Base-by-base conservation (phyloP, 2,329 filamentous ascomycete species). In the Coniochaeta sp. region DNA sequence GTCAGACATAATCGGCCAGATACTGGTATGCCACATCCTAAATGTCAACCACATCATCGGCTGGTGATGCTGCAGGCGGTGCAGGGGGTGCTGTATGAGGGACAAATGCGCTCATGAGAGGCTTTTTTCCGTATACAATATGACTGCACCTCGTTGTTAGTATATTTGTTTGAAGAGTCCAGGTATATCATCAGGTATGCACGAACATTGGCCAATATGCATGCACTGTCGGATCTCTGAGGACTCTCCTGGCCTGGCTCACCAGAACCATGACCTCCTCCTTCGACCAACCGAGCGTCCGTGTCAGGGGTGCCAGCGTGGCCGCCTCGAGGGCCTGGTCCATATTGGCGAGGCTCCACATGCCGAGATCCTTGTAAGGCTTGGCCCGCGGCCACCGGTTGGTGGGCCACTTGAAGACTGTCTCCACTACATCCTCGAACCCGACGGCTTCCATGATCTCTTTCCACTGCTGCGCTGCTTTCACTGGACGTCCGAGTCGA, bases 331-430 rank as follows among this genome's bases (percentile, higher is more conserved):
- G 58, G 12, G 63, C 65, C n/a, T 59, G 56, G 50, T 62, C 63
- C 50, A 67, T 65, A 31, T 69, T 67, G 31, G 63, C 61, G 31
- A 65, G 60, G 19, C 58, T 63, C 67, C 65, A 68, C 43, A 60
- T 26, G 17, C 68, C 68, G 24, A 69, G 54, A 26, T 59, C 63
- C 59, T 72, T 72, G 57, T 68, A 61, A 34, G 64, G 63, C 31
- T 58, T 60, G 33, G 67, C 66, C 26, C 60, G 63, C 56, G 70
- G 66, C 70, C 70, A 72, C 9, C 61, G 57, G 34, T 71, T 71
- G 58, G 67, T 65, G 1, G 70, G 69, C 64, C 67, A 67, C 52
- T 68, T 68, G 57, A 66, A 65, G 17, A 62, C 61, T 16, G 61
- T 61, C 31, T 65, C 63, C 36, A 66, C 63, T 9, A 69, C 67